Evolutionary conservation across 805 yeast genomes (phyloP).

Genomic region (Spathaspora hagerdaliae): DNA sequence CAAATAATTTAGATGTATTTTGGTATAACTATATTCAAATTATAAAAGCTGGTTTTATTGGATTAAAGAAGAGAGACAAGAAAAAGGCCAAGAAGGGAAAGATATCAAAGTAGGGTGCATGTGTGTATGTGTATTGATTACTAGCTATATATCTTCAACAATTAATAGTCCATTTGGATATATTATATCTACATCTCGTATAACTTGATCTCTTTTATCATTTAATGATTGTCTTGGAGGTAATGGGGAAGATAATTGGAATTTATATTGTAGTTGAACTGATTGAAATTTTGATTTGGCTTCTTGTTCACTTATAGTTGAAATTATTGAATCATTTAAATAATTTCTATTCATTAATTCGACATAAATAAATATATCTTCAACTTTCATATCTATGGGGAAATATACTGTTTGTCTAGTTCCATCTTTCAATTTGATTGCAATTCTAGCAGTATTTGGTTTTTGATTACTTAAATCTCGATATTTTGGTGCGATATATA

Average conservation of each 20-base stretch:
- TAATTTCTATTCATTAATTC: slow-evolving; percentile 40
- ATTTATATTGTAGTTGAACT: slow-evolving; percentile 23
- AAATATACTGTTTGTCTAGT: slow-evolving; percentile 43
- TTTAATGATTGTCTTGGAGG: slow-evolving; percentile 34
- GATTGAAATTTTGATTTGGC: slow-evolving; percentile 18
- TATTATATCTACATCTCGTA: slow-evolving; percentile 58
- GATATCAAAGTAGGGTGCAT: slow-evolving; percentile 20
- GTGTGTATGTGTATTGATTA: not conserved
- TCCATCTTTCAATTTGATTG: slow-evolving; percentile 65
- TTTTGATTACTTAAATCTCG: slow-evolving; percentile 15
- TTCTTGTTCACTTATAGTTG: slow-evolving; percentile 18
- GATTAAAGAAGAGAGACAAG: slow-evolving; percentile 80
- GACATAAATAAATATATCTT: slow-evolving; percentile 31
- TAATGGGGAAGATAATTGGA: slow-evolving; percentile 31
- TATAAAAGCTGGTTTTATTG: slow-evolving; percentile 67
- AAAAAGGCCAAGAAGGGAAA: slow-evolving; percentile 59
- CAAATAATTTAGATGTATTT: slow-evolving; percentile 59
- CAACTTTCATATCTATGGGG: slow-evolving; percentile 25
- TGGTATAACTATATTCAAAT: slow-evolving; percentile 73
- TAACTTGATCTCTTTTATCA: slow-evolving; percentile 34
- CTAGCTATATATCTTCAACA: slow-evolving; percentile 42
- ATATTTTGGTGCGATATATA: slow-evolving; percentile 21
- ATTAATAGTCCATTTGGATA: slow-evolving; percentile 50
- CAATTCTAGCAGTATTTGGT: slow-evolving; percentile 49
- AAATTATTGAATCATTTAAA: slow-evolving; percentile 15